phyloP scores from a whole-genome alignment of 345 rosid genomes.

The Lenwebbia sp. region DNA sequence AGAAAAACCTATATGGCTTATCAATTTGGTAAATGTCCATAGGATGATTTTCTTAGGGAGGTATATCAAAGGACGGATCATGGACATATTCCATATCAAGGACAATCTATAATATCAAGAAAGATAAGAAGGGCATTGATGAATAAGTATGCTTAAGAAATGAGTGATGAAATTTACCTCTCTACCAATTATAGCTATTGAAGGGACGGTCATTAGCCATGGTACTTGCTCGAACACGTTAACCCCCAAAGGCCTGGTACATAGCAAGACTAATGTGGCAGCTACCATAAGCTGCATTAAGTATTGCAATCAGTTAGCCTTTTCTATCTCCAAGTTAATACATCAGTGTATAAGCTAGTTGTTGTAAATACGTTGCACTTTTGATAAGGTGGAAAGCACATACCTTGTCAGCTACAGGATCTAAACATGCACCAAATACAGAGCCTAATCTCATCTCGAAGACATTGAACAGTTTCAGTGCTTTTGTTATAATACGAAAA shows the following conservation, averaged over 20 bases:
- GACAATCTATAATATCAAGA: not conserved
- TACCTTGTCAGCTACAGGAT: slow-evolving; percentile 99
- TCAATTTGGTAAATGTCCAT: not conserved
- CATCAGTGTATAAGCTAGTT: not conserved
- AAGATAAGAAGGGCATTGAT: not conserved
- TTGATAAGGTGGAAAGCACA: not conserved
- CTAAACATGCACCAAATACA: slow-evolving; percentile 96
- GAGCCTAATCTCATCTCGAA: slow-evolving; percentile 81
- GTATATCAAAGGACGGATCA: not conserved
- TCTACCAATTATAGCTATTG: slow-evolving; percentile 87
- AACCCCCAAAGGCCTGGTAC: slow-evolving; percentile 63
- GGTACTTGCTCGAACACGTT: slow-evolving; percentile 48
- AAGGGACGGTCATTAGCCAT: slow-evolving; percentile 80
- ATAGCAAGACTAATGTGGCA: slow-evolving; percentile 77
- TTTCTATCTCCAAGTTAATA: not conserved
- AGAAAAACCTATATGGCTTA: not conserved
- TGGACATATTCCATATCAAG: not conserved
- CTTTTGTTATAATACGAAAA: not conserved
- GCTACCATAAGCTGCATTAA: slow-evolving; percentile 93
- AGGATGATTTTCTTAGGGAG: not conserved
- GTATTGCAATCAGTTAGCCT: not conserved
- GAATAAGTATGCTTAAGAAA: not conserved
- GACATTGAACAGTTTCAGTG: not conserved
- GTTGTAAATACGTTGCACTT: not conserved
- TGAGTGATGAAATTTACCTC: slow-evolving; percentile 43